Conservation (phyloP, 1,139 yeast species). For the Lodderomyces beijingensis region DNA sequence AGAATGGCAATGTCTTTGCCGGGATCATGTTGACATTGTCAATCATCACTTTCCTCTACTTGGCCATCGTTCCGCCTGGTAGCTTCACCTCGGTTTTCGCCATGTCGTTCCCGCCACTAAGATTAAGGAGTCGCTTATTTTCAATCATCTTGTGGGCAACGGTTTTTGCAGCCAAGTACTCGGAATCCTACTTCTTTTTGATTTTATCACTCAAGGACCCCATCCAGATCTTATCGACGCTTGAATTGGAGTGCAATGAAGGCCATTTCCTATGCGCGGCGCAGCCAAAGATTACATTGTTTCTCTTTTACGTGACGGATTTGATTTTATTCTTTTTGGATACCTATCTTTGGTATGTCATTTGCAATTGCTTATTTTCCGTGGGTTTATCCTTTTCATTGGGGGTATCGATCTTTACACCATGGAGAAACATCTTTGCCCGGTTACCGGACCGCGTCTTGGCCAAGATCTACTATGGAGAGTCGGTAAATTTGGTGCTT, state of each 20-base stretch:
- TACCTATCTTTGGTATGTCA: constrained; percentile 84
- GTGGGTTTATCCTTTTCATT: constrained; percentile 62
- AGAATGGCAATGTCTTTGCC: constrained; percentile 48
- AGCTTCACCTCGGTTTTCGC: constrained; percentile 29
- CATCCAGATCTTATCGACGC: constrained; percentile 56
- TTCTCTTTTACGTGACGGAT: constrained; percentile 59
- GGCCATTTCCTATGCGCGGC: constrained; percentile 53
- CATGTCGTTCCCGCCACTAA: constrained; percentile 46
- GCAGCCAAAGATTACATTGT: constrained; percentile 57
- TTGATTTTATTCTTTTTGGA: constrained; percentile 74
- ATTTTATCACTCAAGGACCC: constrained; percentile 80
- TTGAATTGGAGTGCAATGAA: constrained; percentile 57
- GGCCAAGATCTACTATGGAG: constrained; percentile 54
- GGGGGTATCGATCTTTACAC: constrained; percentile 80
- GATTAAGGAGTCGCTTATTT: constrained; percentile 46
- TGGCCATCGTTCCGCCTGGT: constrained; percentile 48
- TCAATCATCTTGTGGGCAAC: constrained; percentile 65
- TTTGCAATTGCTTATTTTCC: constrained; percentile 74
- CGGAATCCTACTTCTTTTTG: constrained; percentile 78
- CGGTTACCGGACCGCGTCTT: constrained; percentile 70
- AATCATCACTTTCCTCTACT: constrained; percentile 53
- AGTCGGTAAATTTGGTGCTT: constrained; percentile 33
- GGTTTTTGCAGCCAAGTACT: constrained; percentile 67
- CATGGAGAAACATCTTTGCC: constrained; percentile 79
- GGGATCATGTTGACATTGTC: constrained; percentile 60